Evolutionary conservation across 2,329 filamentous ascomycete genomes (phyloP), one percentile per base, ranked within the genome.

Genomic region (Exophiala bonariae): DNA sequence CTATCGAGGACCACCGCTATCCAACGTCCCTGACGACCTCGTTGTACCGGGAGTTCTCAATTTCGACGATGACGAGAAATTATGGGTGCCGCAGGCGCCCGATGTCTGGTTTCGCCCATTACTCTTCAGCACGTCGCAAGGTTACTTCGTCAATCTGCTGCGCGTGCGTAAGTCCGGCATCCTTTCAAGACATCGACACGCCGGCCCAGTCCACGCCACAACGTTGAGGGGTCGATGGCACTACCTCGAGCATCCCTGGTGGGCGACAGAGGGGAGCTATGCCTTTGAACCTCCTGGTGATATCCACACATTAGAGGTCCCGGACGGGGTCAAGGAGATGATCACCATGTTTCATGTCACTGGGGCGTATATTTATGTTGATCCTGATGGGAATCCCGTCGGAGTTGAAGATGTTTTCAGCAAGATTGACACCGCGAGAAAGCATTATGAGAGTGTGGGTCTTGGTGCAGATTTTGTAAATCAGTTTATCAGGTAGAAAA

Each of bases 241-340:
- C 42, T 67, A 68, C 34, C 59, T 68, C 3, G 65, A 68, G 46
- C 64, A 68, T 33, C 54, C 57, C 0, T 67, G 65, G 64, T 68
- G 63, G 66, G 66, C 65, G 0, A 59, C 55, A 1, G 62, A 67
- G 40, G 65, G 65, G 4, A 59, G 66, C 3, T 63, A 66, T 47
- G 61, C 63, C 0, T 68, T 60, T 40, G 65, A 66, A 55, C 65
- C 65, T 1, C 63, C 59, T 1, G 64, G 64, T 2, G 63, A 68
- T 35, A 67, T 67, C 20, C 64, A 68, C 37, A 68, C 64, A 3
- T 50, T 67, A 6, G 61, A 66, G 39, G 65, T 66, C 1, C 63
- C 65, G 1, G 61, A 63, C 1, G 65, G 60, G 9, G 63, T 66
- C 1, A 51, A 57, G 30, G 64, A 67, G 45, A 66, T 66, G 64